These are phyloP conservation scores for Neodidymelliopsis sp. DNA, from an alignment of 2,329 filamentous ascomycete genomes.

Conservation along the genomic window DNA sequence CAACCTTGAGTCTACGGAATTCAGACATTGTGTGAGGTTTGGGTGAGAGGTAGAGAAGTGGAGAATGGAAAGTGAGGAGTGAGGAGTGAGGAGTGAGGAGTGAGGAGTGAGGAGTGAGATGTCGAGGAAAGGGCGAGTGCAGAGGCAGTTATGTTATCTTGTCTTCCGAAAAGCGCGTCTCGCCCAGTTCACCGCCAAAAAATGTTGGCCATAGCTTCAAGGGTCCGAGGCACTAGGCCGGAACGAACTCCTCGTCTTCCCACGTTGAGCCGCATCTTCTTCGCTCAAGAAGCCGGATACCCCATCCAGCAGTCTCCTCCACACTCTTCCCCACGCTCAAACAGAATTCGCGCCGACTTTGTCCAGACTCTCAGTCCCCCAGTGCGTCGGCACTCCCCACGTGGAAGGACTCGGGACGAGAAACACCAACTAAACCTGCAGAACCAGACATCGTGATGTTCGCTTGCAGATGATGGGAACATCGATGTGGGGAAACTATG, in stretches of 20 bases:
- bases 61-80: neutral
- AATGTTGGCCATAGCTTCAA: constrained; percentile 32
- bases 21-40: constrained; percentile 36
- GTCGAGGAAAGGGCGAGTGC: constrained; percentile 1
- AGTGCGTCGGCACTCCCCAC: neutral
- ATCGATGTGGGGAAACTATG: constrained; percentile 20
- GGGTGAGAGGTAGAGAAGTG: too few relatives aligned
- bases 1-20: constrained; percentile 53
- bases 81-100: constrained; percentile 1
- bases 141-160: constrained; percentile 5
- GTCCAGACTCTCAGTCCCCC: neutral
- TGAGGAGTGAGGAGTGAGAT: constrained; percentile 3
- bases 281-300: constrained; percentile 5
- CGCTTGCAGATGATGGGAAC: constrained; percentile 16
- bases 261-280: neutral
- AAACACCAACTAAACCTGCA: constrained; percentile 6
- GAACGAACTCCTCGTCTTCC: neutral
- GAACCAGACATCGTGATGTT: constrained; percentile 18
- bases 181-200: constrained; percentile 7
- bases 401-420: constrained; percentile 5
- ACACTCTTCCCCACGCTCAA: neutral
- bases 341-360: constrained; percentile 1
- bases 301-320: constrained; percentile 4
- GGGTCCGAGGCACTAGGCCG: constrained; percentile 2
- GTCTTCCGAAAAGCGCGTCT: neutral